Evolutionary conservation across 148 eudicot species (phyloP), one percentile per base, ranked within the genome.

Genomic region (Persicaria tinctoria): DNA sequence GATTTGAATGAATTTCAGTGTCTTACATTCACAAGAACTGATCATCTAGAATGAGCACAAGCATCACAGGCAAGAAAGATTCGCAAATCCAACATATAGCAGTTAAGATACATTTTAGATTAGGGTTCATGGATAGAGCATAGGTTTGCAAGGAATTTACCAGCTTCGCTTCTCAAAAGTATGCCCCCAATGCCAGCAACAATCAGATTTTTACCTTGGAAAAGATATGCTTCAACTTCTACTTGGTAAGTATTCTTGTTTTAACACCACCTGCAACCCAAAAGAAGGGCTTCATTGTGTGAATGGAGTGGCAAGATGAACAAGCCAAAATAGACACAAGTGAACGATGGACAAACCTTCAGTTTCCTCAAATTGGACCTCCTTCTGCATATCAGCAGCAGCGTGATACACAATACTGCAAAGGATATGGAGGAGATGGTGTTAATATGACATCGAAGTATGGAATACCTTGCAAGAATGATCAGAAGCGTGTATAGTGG

Each of bases 371-470:
- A 92, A 90, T 49, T 82, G 85, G 77, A 92, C 84, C 80, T 90
- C 97, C 82, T 95, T 95, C 78, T 82, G 88, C 80, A 89, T 76
- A 74, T 92, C 97, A 75, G 99, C 91, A 79, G 97, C 86, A 46
- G 97, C 94, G 82, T 90, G 79, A 68, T 95, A 95, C 85, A 87
- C 92, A 64, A 95, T 88, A 76, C 98, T 93, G 82, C 78, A 83
- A 75, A 72, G 7, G 14, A 66, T 41, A 32, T 44, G 51, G 16
- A 70, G 66, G 75, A 73, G 51, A 44, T 0, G 32, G 46, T 38
- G 55, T 44, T 3, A 56, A 45, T 3, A 51, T 49, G 2, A 32
- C 44, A 54, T 76, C 7, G 12, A 2, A 20, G 32, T 18, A 54
- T 76, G 11, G 12, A 2, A 44, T 23, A n/a, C 45, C 66, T 56